Base-by-base conservation (phyloP, 169 alveolate species). In the Plasmodium sp. region DNA sequence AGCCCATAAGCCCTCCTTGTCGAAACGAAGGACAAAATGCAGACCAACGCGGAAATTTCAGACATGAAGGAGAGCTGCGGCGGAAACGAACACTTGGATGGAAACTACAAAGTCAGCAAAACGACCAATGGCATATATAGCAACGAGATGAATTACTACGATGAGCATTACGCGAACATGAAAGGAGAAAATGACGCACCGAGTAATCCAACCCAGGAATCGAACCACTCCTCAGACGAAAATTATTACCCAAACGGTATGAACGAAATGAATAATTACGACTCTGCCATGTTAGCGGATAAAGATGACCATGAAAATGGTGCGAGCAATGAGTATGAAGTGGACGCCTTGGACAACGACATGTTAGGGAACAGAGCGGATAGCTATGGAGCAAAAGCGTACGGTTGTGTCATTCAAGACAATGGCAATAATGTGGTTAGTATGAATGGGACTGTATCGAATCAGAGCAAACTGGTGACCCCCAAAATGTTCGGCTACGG, bases 241-340 rank as follows among this genome's bases (percentile, higher is more conserved):
- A 83, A 83, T 83, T 83, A 83, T 62, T 83, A 83, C 73, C 27
- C 72, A n/a, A 54, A 67, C 54, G 31, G 31, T 39, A 41, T 71
- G 74, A 83, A 62, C 27, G 82, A 83, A 5, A 12, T 71, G 14
- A 43, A 71, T 7, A 33, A 27, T 3, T 54, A 22, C 71, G 48
- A 83, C 3, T 39, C 43, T 14, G 34, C 45, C n/a, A 7, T 83
- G 7, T 12, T 71, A 67, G 92, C 43, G n/a, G 73, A 71, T 36
- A 54, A 83, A 41, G 73, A 39, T 83, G 71, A 34, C 27, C 39
- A 34, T 41, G 72, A 67, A 18, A 71, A 83, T 82, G n/a, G 12
- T 62, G 41, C 16, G 2, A 43, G 54, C 27, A 54, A 79, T 14
- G 67, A 80, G 33, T 82, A 54, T 82, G 36, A 82, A 1, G 58